Evolutionary conservation across 78 protist species (phyloP), one percentile per base, ranked within the genome.

Genomic region (Dictyostelium capitatum): DNA sequence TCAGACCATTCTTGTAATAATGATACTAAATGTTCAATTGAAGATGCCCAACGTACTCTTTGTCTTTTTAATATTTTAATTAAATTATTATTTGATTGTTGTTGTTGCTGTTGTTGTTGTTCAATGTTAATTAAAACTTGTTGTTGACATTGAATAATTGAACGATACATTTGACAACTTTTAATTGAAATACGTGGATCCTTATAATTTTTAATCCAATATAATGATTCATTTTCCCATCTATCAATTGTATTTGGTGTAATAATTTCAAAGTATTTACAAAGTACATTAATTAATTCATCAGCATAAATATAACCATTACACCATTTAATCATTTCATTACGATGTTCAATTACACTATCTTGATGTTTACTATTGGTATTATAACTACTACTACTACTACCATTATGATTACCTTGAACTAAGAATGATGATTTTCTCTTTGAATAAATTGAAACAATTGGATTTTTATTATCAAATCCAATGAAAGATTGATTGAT

Each of bases 311-410:
- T 77, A 7, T 77, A 77, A 51, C 92, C 92, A 64, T 73, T 87
- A 25, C 84, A 87, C 84, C 92, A 87, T 43, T 87, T 87, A 25
- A 87, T 87, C 92, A 87, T 87, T 47, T 87, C 92, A 48, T 87
- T 51, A 30, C 92, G 54, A 64, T 87, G 92, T 30, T 87, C 92
- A 48, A 87, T 87, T 4, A 87, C 83, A 87, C 57, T 54, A 32
- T 87, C 92, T n/a, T 77, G 77, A n/a, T 62, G 37, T 1, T 30
- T 14, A 23, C 10, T 48, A 11, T n/a, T 43, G 6, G 10, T 50
- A 19, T 14, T 6, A 2, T 9, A 11, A 1, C 8, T 10, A 25
- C 25, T 32, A 1, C 11, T 17, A 8, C 32, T 32, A 54, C 25
- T 32, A 1, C 11, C 28, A 8, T 37, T n/a, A n/a, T 73, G 51